Evolutionary conservation across 163 green algal genomes (phyloP), one percentile per base, ranked within the genome.

Genomic region (Picocystis sp.): DNA sequence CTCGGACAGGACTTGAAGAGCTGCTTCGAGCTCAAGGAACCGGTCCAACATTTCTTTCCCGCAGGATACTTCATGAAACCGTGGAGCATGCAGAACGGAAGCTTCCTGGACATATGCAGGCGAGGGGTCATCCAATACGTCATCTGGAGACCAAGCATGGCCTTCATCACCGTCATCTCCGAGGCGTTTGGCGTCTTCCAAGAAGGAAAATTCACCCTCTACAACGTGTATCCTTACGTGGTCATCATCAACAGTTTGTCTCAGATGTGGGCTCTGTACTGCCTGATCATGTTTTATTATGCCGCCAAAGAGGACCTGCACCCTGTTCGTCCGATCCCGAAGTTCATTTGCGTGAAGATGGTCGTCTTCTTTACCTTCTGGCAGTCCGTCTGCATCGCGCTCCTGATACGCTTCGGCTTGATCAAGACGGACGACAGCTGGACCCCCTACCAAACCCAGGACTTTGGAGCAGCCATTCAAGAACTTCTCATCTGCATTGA

Each of bases 361-460:
- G 79, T 98, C 11, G 78, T 96, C 21, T 98, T 98, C 66, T 69
- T 97, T 22, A 85, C 87, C 1, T 98, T 87, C 61, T 98, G 89
- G 89, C 89, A 98, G 60, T 72, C 56, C 3, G 57, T 85, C 22
- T 53, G 63, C 38, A 81, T 94, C 14, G 66, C 74, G 42, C 64
- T 94, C 11, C 53, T 87, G 41, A 70, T 83, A 22, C 69, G 62
- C 43, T 52, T 48, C 1, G 74, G 69, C n/a, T 44, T 82, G 15
- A 75, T 93, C 56, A 69, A 47, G 22, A 51, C 54, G 19, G 48
- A 49, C 9, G 50, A 66, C 14, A 57, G 43, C 15, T 82, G 61
- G 61, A 65, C 53, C 19, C 70, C 67, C 1, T 81, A 82, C 49
- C 69, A 82, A 54, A 61, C 64, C 29, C 63, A 74, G 29, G 69